These are phyloP conservation scores for Naganishia onofrii DNA, from an alignment of 768 basidiomycete species.

Conservation along the genomic window DNA sequence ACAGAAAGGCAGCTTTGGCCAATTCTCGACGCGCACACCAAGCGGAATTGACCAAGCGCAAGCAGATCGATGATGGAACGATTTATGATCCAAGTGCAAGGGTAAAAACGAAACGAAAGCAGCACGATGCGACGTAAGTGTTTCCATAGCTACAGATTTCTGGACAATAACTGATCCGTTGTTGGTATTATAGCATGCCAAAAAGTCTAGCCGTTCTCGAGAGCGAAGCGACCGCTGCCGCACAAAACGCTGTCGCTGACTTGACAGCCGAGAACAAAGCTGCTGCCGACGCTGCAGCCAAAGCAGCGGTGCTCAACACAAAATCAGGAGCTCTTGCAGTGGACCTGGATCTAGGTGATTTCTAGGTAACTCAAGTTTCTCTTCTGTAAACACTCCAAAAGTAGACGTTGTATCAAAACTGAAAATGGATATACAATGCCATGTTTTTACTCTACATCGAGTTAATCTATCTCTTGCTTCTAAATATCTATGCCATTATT, in stretches of 20 bases:
- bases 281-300: slow-evolving; percentile 30
- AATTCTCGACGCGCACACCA: slow-evolving; percentile 43
- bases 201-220: neutral
- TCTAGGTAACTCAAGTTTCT: slow-evolving; percentile 30
- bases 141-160: too few relatives aligned
- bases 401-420: neutral
- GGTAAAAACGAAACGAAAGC: slow-evolving; percentile 64
- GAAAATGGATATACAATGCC: neutral
- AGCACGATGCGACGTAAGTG: slow-evolving; percentile 25
- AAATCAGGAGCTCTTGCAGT: slow-evolving; percentile 41
- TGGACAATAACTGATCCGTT: neutral
- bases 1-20: slow-evolving; percentile 78
- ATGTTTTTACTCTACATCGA: slow-evolving; percentile 9
- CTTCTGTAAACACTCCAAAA: neutral
- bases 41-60: slow-evolving; percentile 60
- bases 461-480: slow-evolving; percentile 1
- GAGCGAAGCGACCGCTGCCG: slow-evolving; percentile 1
- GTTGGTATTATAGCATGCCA: neutral
- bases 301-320: slow-evolving; percentile 34
- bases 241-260: neutral
- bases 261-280: slow-evolving; percentile 19
- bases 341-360: slow-evolving; percentile 51
- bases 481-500: neutral
- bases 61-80: slow-evolving; percentile 66
- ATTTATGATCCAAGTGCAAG: slow-evolving; percentile 57